These are phyloP conservation scores for Berberis thunbergii DNA, from an alignment of 164 flowering plant species.

Conservation along the genomic window DNA sequence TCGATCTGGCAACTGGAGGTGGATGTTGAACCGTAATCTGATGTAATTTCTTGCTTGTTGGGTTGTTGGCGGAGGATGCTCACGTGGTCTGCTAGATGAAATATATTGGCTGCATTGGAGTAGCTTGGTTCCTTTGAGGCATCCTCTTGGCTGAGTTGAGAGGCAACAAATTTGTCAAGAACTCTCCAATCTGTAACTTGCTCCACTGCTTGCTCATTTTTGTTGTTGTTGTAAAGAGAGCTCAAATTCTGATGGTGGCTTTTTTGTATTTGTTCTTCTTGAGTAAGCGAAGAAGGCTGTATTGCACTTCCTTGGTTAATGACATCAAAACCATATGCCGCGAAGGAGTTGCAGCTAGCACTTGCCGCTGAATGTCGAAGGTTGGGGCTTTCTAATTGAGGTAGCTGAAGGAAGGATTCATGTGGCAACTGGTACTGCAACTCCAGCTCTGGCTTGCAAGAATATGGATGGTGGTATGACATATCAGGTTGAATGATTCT, in stretches of 20 bases:
- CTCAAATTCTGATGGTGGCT: constrained; percentile 28
- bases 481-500: constrained; percentile 26
- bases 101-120: constrained; percentile 19
- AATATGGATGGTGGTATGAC: constrained; percentile 23
- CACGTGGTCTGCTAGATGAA: constrained; percentile 32
- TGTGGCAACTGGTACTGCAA: constrained; percentile 39
- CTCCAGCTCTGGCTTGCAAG: constrained; percentile 73
- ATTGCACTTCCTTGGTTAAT: constrained; percentile 25
- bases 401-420: constrained; percentile 64
- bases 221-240: constrained; percentile 21
- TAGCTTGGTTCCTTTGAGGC: constrained; percentile 35
- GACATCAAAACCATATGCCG: constrained; percentile 24
- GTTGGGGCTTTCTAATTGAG: constrained; percentile 78
- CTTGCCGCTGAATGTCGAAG: constrained; percentile 32
- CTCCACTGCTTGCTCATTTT: constrained; percentile 42
- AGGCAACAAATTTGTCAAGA: constrained; percentile 86
- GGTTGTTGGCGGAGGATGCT: constrained; percentile 24
- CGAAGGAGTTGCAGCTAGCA: constrained; percentile 27
- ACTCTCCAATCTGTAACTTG: constrained; percentile 84
- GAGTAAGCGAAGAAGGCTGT: constrained; percentile 35
- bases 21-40: constrained; percentile 46
- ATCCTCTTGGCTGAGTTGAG: constrained; percentile 71
- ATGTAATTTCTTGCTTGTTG: constrained; percentile 27
- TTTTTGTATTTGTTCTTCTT: constrained; percentile 41
- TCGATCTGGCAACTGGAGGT: constrained; percentile 47